Base-by-base conservation (phyloP, 2,329 filamentous ascomycete genomes). In the Colletotrichum cereale region DNA sequence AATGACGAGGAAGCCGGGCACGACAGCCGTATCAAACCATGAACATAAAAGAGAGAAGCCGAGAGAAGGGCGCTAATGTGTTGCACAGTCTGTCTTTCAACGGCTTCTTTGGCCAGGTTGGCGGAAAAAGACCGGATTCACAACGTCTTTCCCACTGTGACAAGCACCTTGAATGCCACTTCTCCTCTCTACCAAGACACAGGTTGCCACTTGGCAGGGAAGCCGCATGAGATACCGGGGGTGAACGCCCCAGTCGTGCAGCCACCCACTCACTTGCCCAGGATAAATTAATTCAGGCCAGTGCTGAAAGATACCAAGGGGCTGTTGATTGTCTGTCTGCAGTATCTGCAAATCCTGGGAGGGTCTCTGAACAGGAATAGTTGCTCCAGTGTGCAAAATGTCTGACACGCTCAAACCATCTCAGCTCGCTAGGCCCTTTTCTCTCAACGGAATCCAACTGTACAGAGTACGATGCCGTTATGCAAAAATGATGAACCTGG, bases 31-130 rank as follows among this genome's bases (percentile, higher is more conserved):
- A 55, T 53, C 47, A 63, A 55, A 31, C 47, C 69, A 64, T 69
- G 52, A 69, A 69, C 47, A 48, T 66, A 66, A 72, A 69, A 72
- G 60, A 64, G 47, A 63, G 66, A 64, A 69, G 47, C 53, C 58
- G 36, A 72, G 65, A 69, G 69, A 72, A 71, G 53, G 52, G 53
- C 44, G 68, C 42, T 58, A 58, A 52, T 44, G 47, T 58, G 65
- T 64, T 69, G 69, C 66, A 72, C 69, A 26, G 66, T 64, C 60
- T 64, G 58, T 55, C 69, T 72, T 72, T 72, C 58, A 72, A 53
- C 47, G 38, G 16, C 58, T 50, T 69, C 69, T 69, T 72, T 68
- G 65, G 69, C 52, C 48, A 71, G 44, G 44, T 47, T 29, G 52
- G 57, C 29, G 61, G 31, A 50, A 53, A 24, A 69, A 69, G 53